Evolutionary conservation across 768 basidiomycete species (phyloP).

Genomic region (Lentinula aciculospora): DNA sequence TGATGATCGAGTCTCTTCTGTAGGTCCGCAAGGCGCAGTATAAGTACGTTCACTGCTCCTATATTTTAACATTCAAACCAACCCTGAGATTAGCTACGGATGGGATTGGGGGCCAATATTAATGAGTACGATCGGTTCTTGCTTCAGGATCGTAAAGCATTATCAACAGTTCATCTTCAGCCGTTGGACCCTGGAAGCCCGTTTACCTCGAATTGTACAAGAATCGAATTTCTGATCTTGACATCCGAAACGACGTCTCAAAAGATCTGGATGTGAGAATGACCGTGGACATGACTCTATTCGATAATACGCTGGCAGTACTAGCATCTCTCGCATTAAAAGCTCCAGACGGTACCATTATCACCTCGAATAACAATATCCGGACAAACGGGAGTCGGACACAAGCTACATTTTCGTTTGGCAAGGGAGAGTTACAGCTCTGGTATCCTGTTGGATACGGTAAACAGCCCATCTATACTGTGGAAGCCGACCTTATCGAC

Average conservation of each 20-base stretch:
- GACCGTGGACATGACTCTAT: constrained; percentile 37
- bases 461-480: constrained; percentile 69
- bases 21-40: constrained; percentile 94
- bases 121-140: neutral
- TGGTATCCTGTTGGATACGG: constrained; percentile 91
- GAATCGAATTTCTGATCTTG: constrained; percentile 58
- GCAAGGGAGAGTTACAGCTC: constrained; percentile 53
- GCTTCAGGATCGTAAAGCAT: neutral
- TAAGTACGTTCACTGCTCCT: constrained; percentile 45
- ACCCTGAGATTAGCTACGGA: constrained; percentile 57
- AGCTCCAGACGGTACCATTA: constrained; percentile 39
- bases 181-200: constrained; percentile 77
- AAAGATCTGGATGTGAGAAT: constrained; percentile 50
- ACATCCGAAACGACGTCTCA: constrained; percentile 53
- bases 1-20: constrained; percentile 23
- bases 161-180: constrained; percentile 42
- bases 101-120: constrained; percentile 74
- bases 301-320: constrained; percentile 28
- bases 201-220: constrained; percentile 66
- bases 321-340: constrained; percentile 45
- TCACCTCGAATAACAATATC: constrained; percentile 32
- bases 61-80: neutral
- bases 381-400: constrained; percentile 28
- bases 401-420: constrained; percentile 42
- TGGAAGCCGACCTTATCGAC: constrained; percentile 50